Evolutionary conservation across 1,139 yeast genomes (phyloP), one percentile per base, ranked within the genome.

Genomic region (Saccharomycopsis hybrid): DNA sequence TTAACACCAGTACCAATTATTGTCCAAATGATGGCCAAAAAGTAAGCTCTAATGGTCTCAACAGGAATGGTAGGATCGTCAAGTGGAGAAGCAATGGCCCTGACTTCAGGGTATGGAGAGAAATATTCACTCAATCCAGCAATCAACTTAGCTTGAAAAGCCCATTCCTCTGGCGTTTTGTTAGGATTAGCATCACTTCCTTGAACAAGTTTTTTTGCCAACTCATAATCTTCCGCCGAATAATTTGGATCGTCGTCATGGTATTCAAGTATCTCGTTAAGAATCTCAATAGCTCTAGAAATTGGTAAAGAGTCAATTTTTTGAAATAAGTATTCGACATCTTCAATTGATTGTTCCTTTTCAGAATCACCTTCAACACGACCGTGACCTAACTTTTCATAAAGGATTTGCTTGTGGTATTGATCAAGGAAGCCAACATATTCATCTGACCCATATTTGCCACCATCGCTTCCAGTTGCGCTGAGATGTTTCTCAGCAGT

Each of bases 41-140:
- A 50, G 57, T 80, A 82, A 4, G 78, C 77, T 60, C 85, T 70
- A 44, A 76, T 56, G 1, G 85, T 79, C 61, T 81, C 86, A 54
- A 71, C 68, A 4, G 77, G 74, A 36, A 69, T 62, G 2, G 58
- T 58, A 2, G 74, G 73, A 56, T 78, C 81, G 59, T 79, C 83
- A 44, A 62, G 64, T 13, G 80, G 77, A 48, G 72, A 74, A 30
- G 80, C 69, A 31, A 78, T 75, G 5, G 85, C 70, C 54, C 86
- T 69, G 5, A 80, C 83, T 61, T 80, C 85, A 3, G 82, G 77
- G 60, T 80, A 80, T 0, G 85, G 82, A 1, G 84, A 78, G 46
- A 37, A 75, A 60, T 68, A 79, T 44, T 73, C 67, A 47, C 74
- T 63, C 47, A 80, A 59, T 27, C 70, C 72, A 2, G 80, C 81